Percentiles rank a stretch among this genome's conserved stretches.
Evolutionary conservation across 2,329 filamentous ascomycete species (phyloP).

Genomic region (Fusarium sp.): DNA sequence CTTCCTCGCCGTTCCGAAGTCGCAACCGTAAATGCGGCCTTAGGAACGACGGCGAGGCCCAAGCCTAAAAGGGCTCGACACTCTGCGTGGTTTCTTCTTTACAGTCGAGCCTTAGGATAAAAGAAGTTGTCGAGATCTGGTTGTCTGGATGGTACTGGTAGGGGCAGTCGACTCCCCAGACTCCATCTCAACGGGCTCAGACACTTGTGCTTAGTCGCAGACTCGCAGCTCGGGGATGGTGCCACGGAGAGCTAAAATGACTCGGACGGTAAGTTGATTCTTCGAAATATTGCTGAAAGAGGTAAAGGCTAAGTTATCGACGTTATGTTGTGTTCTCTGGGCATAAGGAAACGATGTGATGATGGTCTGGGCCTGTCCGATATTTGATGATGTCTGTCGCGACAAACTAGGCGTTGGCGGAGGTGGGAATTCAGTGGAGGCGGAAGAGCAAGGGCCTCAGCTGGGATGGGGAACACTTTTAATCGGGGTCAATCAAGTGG

Average conservation of each 20-base stretch:
- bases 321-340: not conserved
- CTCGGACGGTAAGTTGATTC: slow-evolving; percentile 2
- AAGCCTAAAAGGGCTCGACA: slow-evolving; percentile 25
- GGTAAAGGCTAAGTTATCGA: slow-evolving; percentile 25
- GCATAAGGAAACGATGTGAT: slow-evolving; percentile 11
- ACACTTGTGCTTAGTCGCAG: slow-evolving; percentile 38
- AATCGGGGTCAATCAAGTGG: slow-evolving; percentile 26
- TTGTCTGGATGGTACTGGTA: slow-evolving; percentile 34
- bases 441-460: slow-evolving; percentile 40
- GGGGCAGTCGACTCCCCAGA: slow-evolving; percentile 42
- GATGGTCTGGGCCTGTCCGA: slow-evolving; percentile 17
- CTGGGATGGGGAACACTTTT: slow-evolving; percentile 22
- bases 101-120: slow-evolving; percentile 12
- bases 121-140: slow-evolving; percentile 27
- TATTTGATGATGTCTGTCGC: slow-evolving; percentile 40
- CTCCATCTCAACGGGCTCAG: slow-evolving; percentile 54
- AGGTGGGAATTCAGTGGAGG: slow-evolving; percentile 44
- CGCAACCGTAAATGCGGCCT: slow-evolving; percentile 43
- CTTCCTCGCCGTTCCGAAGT: slow-evolving; percentile 45
- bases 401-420: slow-evolving; percentile 31
- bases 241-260: slow-evolving; percentile 32
- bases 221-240: slow-evolving; percentile 37
- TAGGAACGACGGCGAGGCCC: slow-evolving; percentile 35
- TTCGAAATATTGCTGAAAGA: not conserved
- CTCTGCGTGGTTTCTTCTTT: slow-evolving; percentile 3